phyloP scores from a whole-genome alignment of 2,329 filamentous ascomycete genomes.

The Phyllosticta paracitricarpa region DNA sequence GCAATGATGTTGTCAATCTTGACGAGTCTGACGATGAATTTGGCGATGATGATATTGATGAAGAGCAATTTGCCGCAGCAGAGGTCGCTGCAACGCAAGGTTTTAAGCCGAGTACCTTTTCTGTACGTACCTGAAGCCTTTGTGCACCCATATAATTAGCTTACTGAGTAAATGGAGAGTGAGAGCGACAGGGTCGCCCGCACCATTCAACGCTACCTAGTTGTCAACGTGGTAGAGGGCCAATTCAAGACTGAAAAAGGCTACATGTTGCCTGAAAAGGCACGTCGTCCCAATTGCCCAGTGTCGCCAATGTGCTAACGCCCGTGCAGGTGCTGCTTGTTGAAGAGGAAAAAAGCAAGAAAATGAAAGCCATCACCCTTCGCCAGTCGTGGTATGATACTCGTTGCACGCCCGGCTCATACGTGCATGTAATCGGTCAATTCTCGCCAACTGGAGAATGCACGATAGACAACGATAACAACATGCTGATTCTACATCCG shows the following conservation, averaged over 20 bases:
- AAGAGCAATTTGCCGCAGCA: constrained; percentile 56
- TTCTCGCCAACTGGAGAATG: constrained; percentile 65
- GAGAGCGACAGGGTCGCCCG: constrained; percentile 47
- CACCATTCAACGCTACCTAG: constrained; percentile 77
- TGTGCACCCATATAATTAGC: constrained; percentile 7
- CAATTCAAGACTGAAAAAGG: constrained; percentile 57
- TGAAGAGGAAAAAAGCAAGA: constrained; percentile 62
- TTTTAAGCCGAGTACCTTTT: constrained; percentile 30
- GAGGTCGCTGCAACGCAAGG: constrained; percentile 66
- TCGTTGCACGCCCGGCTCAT: constrained; percentile 61
- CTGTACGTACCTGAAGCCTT: constrained; percentile 7
- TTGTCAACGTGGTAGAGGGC: constrained; percentile 62
- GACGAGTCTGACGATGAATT: constrained; percentile 61
- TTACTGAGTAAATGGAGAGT: constrained; percentile 60
- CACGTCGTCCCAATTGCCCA: constrained; percentile 29
- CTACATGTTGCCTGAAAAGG: constrained; percentile 58
- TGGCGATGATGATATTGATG: constrained; percentile 59
- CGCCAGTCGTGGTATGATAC: constrained; percentile 83
- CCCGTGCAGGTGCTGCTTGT: constrained; percentile 63
- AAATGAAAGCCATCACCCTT: constrained; percentile 59
- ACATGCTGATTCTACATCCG: constrained; percentile 84
- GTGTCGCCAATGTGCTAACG: constrained; percentile 15
- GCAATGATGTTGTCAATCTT: neutral
- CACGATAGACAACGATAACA: constrained; percentile 69
- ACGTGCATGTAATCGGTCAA: constrained; percentile 75